Evolutionary conservation across 2,329 filamentous ascomycete species (phyloP).

Genomic region (Emmonsia crescens): DNA sequence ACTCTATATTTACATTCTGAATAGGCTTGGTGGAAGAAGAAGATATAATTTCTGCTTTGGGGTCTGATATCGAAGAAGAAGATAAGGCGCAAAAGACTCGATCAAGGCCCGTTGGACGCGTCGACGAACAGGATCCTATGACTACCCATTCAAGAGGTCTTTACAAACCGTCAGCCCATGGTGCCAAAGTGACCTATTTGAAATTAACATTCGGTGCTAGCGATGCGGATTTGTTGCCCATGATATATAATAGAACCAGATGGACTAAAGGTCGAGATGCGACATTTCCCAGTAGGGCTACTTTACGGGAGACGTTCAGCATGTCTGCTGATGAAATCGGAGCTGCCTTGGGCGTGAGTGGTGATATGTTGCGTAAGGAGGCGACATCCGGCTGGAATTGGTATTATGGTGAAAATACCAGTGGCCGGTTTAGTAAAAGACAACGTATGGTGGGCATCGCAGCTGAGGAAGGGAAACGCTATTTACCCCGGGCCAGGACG

Average conservation of each 20-base stretch:
- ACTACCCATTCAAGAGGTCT: constrained; percentile 30
- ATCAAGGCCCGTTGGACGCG: constrained; percentile 11
- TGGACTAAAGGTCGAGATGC: constrained; percentile 40
- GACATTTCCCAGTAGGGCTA: constrained; percentile 40
- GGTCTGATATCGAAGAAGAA: background rate
- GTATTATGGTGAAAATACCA: constrained; percentile 38
- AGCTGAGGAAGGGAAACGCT: constrained; percentile 29
- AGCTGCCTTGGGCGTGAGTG: constrained; percentile 34
- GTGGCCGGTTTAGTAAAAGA: constrained; percentile 29
- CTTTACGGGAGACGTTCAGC: constrained; percentile 21
- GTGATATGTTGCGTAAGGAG: constrained; percentile 35
- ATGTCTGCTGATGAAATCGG: constrained; percentile 29
- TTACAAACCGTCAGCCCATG: constrained; percentile 25
- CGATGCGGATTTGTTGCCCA: constrained; percentile 38
- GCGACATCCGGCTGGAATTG: constrained; percentile 41
- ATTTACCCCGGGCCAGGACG: constrained; percentile 28
- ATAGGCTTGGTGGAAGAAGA: constrained; percentile 1
- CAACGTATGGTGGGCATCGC: constrained; percentile 32
- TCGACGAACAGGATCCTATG: constrained; percentile 12
- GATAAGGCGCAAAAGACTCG: background rate
- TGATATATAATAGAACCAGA: constrained; percentile 38
- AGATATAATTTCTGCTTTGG: background rate
- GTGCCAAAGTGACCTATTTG: constrained; percentile 36
- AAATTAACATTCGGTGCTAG: constrained; percentile 42
- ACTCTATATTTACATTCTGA: background rate